phyloP scores from a whole-genome alignment of 441 rosid species.

The Gossypium trilobum region DNA sequence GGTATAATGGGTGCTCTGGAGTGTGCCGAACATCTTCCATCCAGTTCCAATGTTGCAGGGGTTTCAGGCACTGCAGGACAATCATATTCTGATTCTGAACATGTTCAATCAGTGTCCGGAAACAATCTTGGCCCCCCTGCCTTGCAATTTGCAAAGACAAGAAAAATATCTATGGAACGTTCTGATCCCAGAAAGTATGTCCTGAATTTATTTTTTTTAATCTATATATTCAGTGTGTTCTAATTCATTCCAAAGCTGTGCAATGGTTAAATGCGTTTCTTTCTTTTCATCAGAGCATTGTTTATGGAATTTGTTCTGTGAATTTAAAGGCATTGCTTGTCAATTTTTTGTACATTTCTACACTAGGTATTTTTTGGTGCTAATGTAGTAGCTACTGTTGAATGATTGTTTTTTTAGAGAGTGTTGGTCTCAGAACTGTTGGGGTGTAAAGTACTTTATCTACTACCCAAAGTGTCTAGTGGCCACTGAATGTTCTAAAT shows the following conservation, averaged over 20 bases:
- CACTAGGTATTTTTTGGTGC: neutral
- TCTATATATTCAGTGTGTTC: slow-evolving; percentile 1
- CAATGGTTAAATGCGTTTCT: neutral
- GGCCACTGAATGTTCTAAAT: neutral
- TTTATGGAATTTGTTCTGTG: neutral
- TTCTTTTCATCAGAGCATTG: neutral
- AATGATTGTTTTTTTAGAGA: neutral
- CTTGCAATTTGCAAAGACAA: slow-evolving; percentile 80
- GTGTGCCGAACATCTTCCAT: slow-evolving; percentile 34
- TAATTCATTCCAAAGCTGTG: neutral
- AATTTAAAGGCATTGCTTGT: neutral
- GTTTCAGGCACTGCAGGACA: slow-evolving; percentile 40
- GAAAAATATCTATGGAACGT: slow-evolving; percentile 82
- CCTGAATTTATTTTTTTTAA: neutral
- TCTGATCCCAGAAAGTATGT: slow-evolving; percentile 82
- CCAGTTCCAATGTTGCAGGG: slow-evolving; percentile 36
- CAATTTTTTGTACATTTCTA: neutral
- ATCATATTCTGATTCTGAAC: slow-evolving; percentile 57
- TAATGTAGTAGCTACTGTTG: neutral
- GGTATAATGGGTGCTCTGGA: slow-evolving; percentile 32
- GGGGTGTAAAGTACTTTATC: neutral
- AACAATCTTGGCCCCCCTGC: slow-evolving; percentile 55
- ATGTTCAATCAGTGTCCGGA: slow-evolving; percentile 55
- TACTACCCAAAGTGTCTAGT: neutral
- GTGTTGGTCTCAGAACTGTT: neutral